phyloP scores from a whole-genome alignment of 2,329 filamentous ascomycete species.

The Arthrobotrys entomopaga region DNA sequence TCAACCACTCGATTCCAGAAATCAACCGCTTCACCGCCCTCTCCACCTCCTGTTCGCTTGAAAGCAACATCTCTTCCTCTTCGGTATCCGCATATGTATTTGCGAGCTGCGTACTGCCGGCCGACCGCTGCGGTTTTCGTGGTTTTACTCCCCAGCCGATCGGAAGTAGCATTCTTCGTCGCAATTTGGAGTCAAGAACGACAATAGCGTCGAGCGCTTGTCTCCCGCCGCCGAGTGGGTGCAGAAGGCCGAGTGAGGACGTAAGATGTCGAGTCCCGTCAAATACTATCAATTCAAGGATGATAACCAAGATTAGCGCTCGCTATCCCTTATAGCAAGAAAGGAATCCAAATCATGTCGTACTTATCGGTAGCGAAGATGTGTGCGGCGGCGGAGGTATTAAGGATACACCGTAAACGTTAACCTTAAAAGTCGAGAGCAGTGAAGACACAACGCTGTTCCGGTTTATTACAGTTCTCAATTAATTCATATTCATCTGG shows the following conservation, averaged over 20 bases:
- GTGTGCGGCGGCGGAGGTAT: constrained; percentile 37
- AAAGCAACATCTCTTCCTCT: constrained; percentile 48
- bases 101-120: constrained; percentile 2
- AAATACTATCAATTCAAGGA: constrained; percentile 51
- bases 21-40: constrained; percentile 47
- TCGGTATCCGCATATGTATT: constrained; percentile 48
- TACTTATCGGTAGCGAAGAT: constrained; percentile 55
- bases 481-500: constrained; percentile 5
- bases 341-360: neutral
- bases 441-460: constrained; percentile 49
- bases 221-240: constrained; percentile 64
- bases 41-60: constrained; percentile 49
- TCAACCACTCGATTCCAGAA: constrained; percentile 43
- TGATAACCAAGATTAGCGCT: neutral
- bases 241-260: constrained; percentile 62
- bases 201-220: constrained; percentile 64
- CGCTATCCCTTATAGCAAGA: neutral
- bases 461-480: neutral
- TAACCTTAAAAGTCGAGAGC: constrained; percentile 48
- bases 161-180: constrained; percentile 63
- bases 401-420: constrained; percentile 50
- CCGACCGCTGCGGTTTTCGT: constrained; percentile 9
- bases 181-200: constrained; percentile 62
- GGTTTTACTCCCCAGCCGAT: constrained; percentile 64
- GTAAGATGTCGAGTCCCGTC: constrained; percentile 60